Base-by-base conservation (phyloP, 2,329 filamentous ascomycete species). In the Clarireedia monteithiana region DNA sequence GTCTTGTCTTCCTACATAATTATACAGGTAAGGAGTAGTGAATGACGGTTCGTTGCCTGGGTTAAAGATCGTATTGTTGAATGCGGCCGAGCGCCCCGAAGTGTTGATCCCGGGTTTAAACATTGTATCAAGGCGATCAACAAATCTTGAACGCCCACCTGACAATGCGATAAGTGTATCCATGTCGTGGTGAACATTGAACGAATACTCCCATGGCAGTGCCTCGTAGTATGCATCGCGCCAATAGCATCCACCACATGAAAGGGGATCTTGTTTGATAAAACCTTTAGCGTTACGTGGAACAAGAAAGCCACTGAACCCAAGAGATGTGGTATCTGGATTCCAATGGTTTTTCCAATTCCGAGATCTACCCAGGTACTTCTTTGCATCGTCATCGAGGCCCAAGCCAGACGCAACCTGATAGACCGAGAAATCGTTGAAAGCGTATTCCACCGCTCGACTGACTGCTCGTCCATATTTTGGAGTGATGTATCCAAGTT, bases 281-380 rank as follows among this genome's bases (percentile, higher is more conserved):
- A 73, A 74, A 0, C 78, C 75, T 26, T 73, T 70, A 10, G 70
- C 62, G 53, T 71, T 69, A 12, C 81, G 75, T 0, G 86, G 86
- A 0, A 83, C 84, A 5, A 89, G 71, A 66, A 89, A 89, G 0
- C 85, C 86, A 0, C 71, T 76, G 68, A 85, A 86, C 2, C 77
- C 78, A 0, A 85, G 73, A 0, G 80, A 80, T 0, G 72, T 74
- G 48, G 81, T 76, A 44, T 78, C 67, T 0, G 76, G 66, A 65
- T 88, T 84, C 84, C 83, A 89, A 59, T 88, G 84, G 63, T 87
- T 87, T 20, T 82, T 77, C 86, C 86, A 89, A 64, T 87, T 84
- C n/a, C 77, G 75, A 1, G 83, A 85, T 12, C 85, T 78, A 42
- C 77, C 71, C 24, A 87, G 72, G 61, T 88, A 89, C 53, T 76